Percentiles rank a stretch among this genome's conserved stretches.
These are phyloP conservation scores for Euphorbia tirucalli DNA, from an alignment of 345 rosid species.

Conservation along the genomic window DNA sequence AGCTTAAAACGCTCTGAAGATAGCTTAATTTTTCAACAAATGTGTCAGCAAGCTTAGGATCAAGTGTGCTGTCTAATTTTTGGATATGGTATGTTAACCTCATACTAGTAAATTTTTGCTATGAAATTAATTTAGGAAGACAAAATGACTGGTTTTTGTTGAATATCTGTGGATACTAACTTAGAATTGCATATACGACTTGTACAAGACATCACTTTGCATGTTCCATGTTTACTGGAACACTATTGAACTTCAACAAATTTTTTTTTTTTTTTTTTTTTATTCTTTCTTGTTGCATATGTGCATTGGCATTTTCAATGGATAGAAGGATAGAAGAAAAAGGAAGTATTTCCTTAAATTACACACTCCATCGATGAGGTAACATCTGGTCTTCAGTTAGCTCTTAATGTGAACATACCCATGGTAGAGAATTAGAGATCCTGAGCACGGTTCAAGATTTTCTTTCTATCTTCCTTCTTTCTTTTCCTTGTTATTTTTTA, in stretches of 20 bases:
- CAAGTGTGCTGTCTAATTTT: background rate
- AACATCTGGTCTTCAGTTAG: too few species aligned
- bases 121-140: background rate
- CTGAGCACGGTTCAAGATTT: too few species aligned
- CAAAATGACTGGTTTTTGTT: background rate
- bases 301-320: background rate
- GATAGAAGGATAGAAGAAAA: too few species aligned
- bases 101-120: background rate
- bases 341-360: too few species aligned
- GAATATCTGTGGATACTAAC: background rate
- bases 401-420: too few species aligned
- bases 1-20: background rate
- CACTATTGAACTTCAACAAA: background rate
- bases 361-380: too few species aligned
- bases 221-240: background rate
- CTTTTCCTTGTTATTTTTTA: too few species aligned
- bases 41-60: background rate
- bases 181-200: background rate
- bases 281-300: background rate
- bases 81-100: background rate
- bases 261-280: background rate
- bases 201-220: background rate
- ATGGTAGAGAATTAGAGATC: too few species aligned
- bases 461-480: too few species aligned
- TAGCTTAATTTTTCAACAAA: background rate